A percentile compares a stretch with the other conserved stretches of the same genome.
Evolutionary conservation across 257 asterid species (phyloP).

Genomic region (Solanum corneliomulleri): DNA sequence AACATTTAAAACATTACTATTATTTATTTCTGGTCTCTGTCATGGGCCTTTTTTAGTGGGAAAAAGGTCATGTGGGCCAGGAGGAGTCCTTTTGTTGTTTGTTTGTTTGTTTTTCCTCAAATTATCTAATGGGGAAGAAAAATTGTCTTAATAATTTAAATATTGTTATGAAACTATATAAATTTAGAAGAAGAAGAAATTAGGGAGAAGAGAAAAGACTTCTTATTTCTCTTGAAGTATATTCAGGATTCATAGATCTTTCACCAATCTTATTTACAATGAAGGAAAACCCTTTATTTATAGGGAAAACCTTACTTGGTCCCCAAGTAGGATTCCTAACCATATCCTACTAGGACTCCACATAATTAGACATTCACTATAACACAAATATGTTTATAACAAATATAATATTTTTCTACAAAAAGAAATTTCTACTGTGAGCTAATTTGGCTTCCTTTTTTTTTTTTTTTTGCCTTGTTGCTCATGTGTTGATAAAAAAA

Average conservation of each 20-base stretch:
- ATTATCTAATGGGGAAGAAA: not conserved
- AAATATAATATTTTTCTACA: not conserved
- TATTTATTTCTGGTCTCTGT: not conserved
- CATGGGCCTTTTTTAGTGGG: conserved; percentile 17
- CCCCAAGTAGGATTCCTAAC: too few relatives aligned
- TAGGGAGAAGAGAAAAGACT: too few relatives aligned
- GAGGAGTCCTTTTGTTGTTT: conserved; percentile 23
- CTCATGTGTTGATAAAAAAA: conserved; percentile 2
- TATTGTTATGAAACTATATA: too few relatives aligned
- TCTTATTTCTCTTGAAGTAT: too few relatives aligned
- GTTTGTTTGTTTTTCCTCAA: conserved; percentile 8
- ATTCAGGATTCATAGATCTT: too few relatives aligned
- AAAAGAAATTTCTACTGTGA: not conserved
- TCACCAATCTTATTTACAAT: too few relatives aligned
- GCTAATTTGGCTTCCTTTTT: not conserved
- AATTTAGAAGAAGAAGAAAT: too few relatives aligned
- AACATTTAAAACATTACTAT: not conserved
- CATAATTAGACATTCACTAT: too few relatives aligned
- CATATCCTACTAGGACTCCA: too few relatives aligned
- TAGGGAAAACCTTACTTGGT: too few relatives aligned
- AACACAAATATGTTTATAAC: too few relatives aligned
- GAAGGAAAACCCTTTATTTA: too few relatives aligned
- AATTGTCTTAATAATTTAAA: not conserved
- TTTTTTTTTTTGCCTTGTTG: not conserved
- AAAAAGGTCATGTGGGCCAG: conserved; percentile 15